Conservation (phyloP, 495 filamentous ascomycete species). For the Penicillium alfredii region DNA sequence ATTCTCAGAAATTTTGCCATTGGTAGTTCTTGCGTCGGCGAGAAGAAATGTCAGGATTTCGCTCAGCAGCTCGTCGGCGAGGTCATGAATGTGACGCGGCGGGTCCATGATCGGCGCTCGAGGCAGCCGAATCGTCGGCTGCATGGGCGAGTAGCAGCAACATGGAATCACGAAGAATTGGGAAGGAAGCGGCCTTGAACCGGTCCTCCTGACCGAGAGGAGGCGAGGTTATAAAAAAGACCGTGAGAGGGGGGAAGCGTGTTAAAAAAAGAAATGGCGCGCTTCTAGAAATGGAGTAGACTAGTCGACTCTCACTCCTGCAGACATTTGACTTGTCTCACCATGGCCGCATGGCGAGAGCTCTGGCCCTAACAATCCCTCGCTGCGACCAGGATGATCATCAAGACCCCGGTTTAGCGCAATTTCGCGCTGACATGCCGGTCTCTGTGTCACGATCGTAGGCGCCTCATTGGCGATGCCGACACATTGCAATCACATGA, state of each 20-base stretch:
- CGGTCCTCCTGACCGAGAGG: slow-evolving; percentile 1
- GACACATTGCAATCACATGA: slow-evolving; percentile 36
- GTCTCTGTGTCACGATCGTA: slow-evolving; percentile 12
- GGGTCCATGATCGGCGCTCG: slow-evolving; percentile 33
- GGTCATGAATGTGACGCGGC: slow-evolving; percentile 38
- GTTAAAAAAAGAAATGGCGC: slow-evolving; percentile 2
- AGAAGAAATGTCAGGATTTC: slow-evolving; percentile 44
- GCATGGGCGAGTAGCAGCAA: slow-evolving; percentile 29
- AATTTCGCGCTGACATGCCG: slow-evolving; percentile 11
- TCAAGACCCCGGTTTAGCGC: slow-evolving; percentile 21
- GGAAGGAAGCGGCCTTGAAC: slow-evolving; percentile 4
- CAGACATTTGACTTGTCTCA: slow-evolving; percentile 21
- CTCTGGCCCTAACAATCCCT: slow-evolving; percentile 20
- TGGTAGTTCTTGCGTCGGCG: slow-evolving; percentile 8
- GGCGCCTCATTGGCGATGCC: slow-evolving; percentile 21
- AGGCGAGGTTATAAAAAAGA: slow-evolving; percentile 4
- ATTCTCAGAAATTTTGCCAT: slow-evolving; percentile 5
- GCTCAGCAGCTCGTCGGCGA: slow-evolving; percentile 58
- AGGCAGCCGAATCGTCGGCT: slow-evolving; percentile 36
- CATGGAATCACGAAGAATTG: slow-evolving; percentile 29
- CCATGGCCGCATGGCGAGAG: slow-evolving; percentile 17
- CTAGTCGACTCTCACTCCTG: slow-evolving; percentile 3
- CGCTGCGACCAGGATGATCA: slow-evolving; percentile 23
- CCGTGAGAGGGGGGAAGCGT: slow-evolving; percentile 1
- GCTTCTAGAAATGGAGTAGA: background rate